Percentiles rank a stretch among this genome's conserved stretches.
Evolutionary conservation across 371 early-diverging fungal species (phyloP).

Genomic region (Mortierella sp.): DNA sequence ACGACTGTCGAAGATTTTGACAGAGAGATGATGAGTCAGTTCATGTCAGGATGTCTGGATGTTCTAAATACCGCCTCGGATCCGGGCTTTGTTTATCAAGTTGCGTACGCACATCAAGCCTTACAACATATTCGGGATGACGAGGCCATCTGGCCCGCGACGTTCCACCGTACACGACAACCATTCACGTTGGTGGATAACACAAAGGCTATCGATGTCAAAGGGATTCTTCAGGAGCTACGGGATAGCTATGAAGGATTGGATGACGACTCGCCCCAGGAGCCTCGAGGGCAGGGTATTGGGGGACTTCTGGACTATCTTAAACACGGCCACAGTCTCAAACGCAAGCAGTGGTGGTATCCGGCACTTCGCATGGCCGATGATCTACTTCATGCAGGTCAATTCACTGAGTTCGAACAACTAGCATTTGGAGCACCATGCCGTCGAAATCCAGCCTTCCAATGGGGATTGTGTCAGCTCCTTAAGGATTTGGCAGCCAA

Average conservation of each 20-base stretch:
- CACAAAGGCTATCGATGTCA: background rate
- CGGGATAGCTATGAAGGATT: too few relatives aligned
- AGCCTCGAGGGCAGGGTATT: too few relatives aligned
- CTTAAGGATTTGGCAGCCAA: constrained; percentile 8
- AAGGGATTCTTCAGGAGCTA: background rate
- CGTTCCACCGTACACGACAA: background rate
- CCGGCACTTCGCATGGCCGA: constrained; percentile 7
- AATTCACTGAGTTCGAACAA: background rate
- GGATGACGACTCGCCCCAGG: background rate
- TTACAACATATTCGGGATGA: constrained; percentile 3
- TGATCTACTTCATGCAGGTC: background rate
- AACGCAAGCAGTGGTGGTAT: constrained; percentile 8
- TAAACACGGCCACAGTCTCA: background rate
- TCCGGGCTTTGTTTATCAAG: constrained; percentile 7
- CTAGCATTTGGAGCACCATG: too few relatives aligned
- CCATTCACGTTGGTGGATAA: too few relatives aligned
- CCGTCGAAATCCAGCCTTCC: background rate
- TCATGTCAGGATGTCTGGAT: background rate
- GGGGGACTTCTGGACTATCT: too few relatives aligned
- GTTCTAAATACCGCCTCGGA: background rate
- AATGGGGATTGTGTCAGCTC: background rate
- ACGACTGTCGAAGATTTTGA: background rate
- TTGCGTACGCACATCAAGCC: constrained; percentile 8
- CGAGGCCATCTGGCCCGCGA: background rate
- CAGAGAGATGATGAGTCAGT: background rate